Evolutionary conservation across 305 asterid genomes (phyloP), one percentile per base, ranked within the genome.

Genomic region (Rubia occidens): DNA sequence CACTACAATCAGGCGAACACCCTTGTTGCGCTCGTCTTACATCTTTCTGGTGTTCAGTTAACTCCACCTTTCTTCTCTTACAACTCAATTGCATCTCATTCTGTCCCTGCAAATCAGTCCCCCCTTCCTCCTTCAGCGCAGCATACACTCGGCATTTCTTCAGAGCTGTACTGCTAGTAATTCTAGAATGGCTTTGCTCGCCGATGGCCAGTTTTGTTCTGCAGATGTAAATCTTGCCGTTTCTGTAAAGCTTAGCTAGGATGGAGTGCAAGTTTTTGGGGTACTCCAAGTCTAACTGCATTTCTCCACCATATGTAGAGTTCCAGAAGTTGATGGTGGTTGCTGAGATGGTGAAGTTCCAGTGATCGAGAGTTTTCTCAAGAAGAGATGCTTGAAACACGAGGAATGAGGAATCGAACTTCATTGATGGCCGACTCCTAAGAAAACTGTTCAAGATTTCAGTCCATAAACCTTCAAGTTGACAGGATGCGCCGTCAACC

Each of bases 1-100:
- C 87, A 75, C 55, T 71, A 76, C 90, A 82, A 78, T 88, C 97
- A 67, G 63, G 78, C 5, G 76, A 54, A 40, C 87, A 81, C 60
- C 97, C 97, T 81, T 83, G 88, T 56, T 87, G 96, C 45, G 91
- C 96, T 73, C 84, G 81, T 79, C 95, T 83, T 73, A 88, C 96
- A 85, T 87, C 97, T 71, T 77, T 88, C 79, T 88, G 92, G 80
- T 78, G 95, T 58, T 88, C 97, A 1, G 96, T 90, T 74, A 90
- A 81, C 76, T 84, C 88, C 54, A 67, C 70, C 6, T 72, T 69
- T 77, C 78, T 83, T 76, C 95, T 76, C 82, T 87, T 88, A 29
- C 78, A 74, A 44, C 79, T 77, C 37, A 40, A 39, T 60, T 24
- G 54, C 54, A 67, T 35, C 32, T 70, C 49, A 60, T 71, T 77